Percentiles rank a stretch among this genome's conserved stretches.
Evolutionary conservation across 2,329 filamentous ascomycete species (phyloP).

Genomic region (Zalaria obscura): DNA sequence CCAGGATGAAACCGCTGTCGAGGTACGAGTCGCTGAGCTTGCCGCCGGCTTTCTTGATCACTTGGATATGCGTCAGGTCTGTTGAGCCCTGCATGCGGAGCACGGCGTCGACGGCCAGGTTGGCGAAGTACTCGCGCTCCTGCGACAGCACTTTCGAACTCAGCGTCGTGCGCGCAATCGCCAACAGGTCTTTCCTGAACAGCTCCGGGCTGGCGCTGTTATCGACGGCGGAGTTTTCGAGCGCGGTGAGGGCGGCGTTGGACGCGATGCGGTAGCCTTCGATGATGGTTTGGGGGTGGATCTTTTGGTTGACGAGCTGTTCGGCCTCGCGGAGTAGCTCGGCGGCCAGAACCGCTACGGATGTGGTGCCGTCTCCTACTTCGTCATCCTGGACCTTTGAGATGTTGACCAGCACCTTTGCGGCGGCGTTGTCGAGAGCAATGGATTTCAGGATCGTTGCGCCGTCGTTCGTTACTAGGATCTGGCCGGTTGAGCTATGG

Average conservation of each 20-base stretch:
- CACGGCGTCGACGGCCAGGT: slow-evolving; percentile 81
- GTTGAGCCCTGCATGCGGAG: slow-evolving; percentile 78
- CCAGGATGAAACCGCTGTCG: slow-evolving; percentile 94
- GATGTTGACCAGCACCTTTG: slow-evolving; percentile 97
- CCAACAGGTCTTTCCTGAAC: slow-evolving; percentile 78
- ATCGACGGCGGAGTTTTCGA: slow-evolving; percentile 76
- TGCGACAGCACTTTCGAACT: slow-evolving; percentile 95
- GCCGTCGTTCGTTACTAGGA: slow-evolving; percentile 97
- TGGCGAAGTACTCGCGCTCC: slow-evolving; percentile 81
- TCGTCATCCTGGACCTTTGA: slow-evolving; percentile 99
- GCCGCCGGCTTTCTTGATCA: slow-evolving; percentile 98
- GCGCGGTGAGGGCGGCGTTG: slow-evolving; percentile 67
- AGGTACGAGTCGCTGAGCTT: slow-evolving; percentile 97
- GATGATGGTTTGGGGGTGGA: slow-evolving; percentile 98
- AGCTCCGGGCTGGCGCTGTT: slow-evolving; percentile 70
- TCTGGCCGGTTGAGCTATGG: slow-evolving; percentile 77
- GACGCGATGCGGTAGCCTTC: slow-evolving; percentile 98
- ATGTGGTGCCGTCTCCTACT: slow-evolving; percentile 94
- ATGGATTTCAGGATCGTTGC: slow-evolving; percentile 98
- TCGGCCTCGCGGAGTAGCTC: slow-evolving; percentile 93
- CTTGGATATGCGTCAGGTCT: slow-evolving; percentile 94
- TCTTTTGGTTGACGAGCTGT: slow-evolving; percentile 94
- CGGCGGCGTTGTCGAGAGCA: slow-evolving; percentile 93
- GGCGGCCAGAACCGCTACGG: slow-evolving; percentile 88
- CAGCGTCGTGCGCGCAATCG: slow-evolving; percentile 87